Evolutionary conservation across 2,329 filamentous ascomycete species (phyloP).

Genomic region (Fusarium chuoi): DNA sequence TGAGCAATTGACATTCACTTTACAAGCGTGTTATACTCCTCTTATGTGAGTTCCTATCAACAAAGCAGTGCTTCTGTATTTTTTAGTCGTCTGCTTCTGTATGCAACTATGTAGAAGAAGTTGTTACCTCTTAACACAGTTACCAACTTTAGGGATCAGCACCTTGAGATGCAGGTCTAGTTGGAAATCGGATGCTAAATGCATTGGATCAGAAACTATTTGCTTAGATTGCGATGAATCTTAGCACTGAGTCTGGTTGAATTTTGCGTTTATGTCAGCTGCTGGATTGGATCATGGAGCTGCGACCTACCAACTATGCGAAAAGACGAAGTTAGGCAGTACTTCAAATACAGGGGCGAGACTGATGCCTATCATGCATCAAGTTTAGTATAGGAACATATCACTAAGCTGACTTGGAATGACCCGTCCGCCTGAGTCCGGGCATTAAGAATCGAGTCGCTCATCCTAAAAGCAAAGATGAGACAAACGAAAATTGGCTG

Average conservation of each 20-base stretch:
- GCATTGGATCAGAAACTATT: background rate
- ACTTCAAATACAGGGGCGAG: background rate
- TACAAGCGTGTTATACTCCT: rapidly evolving
- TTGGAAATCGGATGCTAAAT: no score
- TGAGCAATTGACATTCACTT: background rate
- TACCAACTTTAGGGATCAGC: conserved; percentile 54
- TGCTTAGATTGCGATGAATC: background rate
- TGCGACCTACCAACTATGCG: background rate
- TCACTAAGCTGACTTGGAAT: rapidly evolving
- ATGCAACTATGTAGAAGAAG: conserved; percentile 27
- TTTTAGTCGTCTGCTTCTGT: rapidly evolving
- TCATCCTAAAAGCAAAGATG: background rate
- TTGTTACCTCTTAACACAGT: conserved; percentile 59
- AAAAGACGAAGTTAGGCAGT: no score
- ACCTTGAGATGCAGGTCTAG: conserved; percentile 52
- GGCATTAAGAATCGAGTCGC: no score
- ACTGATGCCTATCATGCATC: background rate
- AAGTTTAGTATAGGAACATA: rapidly evolving
- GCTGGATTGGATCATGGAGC: rapidly evolving
- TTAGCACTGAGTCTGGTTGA: rapidly evolving
- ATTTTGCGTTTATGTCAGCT: rapidly evolving
- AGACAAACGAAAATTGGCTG: no score
- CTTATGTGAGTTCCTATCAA: rapidly evolving
- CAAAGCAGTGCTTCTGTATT: background rate
- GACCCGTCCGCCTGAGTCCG: no score